Evolutionary conservation across 768 basidiomycete species (phyloP).

Genomic region (Boletus sensibilis): DNA sequence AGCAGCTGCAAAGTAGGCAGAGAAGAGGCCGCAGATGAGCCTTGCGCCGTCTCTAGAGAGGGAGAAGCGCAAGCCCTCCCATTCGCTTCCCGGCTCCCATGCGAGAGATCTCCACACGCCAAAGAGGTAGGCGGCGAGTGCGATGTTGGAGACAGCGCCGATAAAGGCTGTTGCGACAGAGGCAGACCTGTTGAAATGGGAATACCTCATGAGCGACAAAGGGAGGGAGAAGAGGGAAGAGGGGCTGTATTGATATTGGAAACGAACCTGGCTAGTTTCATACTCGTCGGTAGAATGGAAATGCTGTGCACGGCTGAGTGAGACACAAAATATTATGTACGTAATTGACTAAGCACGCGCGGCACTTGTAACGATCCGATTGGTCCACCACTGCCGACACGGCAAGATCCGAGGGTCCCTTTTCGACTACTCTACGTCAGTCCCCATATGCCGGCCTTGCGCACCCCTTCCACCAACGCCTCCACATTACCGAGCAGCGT

Average conservation of each 20-base stretch:
- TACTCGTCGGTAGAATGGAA: neutral
- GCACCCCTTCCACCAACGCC: slow-evolving; percentile 82
- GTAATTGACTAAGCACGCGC: slow-evolving; percentile 17
- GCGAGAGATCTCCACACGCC: slow-evolving; percentile 43
- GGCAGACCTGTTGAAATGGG: slow-evolving; percentile 32
- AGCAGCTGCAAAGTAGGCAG: slow-evolving; percentile 64
- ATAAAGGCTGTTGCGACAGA: slow-evolving; percentile 38
- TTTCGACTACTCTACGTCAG: slow-evolving; percentile 44
- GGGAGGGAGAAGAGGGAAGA: neutral
- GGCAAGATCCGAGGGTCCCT: neutral
- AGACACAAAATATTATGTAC: slow-evolving; percentile 1
- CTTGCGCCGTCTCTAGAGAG: slow-evolving; percentile 43
- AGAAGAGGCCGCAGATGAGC: slow-evolving; percentile 60
- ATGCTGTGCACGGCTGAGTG: slow-evolving; percentile 13
- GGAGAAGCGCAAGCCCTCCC: slow-evolving; percentile 44
- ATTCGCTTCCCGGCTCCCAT: slow-evolving; percentile 50
- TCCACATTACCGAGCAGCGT: slow-evolving; percentile 90
- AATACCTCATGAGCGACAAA: slow-evolving; percentile 3
- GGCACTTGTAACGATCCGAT: neutral
- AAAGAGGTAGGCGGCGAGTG: slow-evolving; percentile 42
- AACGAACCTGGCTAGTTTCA: slow-evolving; percentile 3
- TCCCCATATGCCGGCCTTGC: slow-evolving; percentile 87
- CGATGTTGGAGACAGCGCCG: slow-evolving; percentile 42
- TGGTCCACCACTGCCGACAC: neutral
- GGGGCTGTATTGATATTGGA: neutral